Base-by-base conservation (phyloP, 169 alveolate species). In the Cystoisospora suis region DNA sequence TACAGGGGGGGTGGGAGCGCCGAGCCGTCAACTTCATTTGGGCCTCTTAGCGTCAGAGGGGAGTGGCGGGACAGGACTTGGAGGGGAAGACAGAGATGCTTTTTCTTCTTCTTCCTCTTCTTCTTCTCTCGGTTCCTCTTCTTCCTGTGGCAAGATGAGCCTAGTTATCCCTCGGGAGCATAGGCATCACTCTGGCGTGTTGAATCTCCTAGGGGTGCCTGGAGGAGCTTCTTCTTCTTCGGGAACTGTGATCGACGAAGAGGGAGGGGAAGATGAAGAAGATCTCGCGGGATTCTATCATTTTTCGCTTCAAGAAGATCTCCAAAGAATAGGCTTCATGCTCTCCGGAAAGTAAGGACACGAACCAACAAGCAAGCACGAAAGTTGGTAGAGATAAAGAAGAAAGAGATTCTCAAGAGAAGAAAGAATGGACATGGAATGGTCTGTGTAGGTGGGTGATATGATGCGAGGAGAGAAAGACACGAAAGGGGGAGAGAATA, bases 21-120 rank as follows among this genome's bases (percentile, higher is more conserved):
- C 91, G 15, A 87, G 79, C 42, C 91, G 91, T 4, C 91, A 87
- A 44, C 77, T 87, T 29, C 91, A 87, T 44, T 40, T 87, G 59
- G 91, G 91, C 1, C 77, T 87, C 5, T 59, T 87, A 42, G 80
- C 89, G 36, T 53, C 79, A 40, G 91, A 61, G 12, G 44, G 87
- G 81, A 87, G 72, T 58, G n/a, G n/a, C n/a, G n/a, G n/a, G n/a
- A n/a, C n/a, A n/a, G n/a, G n/a, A n/a, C n/a, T n/a, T n/a, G n/a
- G n/a, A n/a, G n/a, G n/a, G n/a, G n/a, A n/a, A n/a, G n/a, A n/a
- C n/a, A n/a, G n/a, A n/a, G n/a, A n/a, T n/a, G n/a, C n/a, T n/a
- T n/a, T n/a, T n/a, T n/a, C n/a, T n/a, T n/a, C n/a, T n/a, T n/a
- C n/a, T n/a, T n/a, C n/a, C n/a, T n/a, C n/a, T n/a, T n/a, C n/a